Percentiles rank a stretch among this genome's conserved stretches.
Conservation (phyloP, 2,329 filamentous ascomycete species). For the Acarospora socialis region DNA sequence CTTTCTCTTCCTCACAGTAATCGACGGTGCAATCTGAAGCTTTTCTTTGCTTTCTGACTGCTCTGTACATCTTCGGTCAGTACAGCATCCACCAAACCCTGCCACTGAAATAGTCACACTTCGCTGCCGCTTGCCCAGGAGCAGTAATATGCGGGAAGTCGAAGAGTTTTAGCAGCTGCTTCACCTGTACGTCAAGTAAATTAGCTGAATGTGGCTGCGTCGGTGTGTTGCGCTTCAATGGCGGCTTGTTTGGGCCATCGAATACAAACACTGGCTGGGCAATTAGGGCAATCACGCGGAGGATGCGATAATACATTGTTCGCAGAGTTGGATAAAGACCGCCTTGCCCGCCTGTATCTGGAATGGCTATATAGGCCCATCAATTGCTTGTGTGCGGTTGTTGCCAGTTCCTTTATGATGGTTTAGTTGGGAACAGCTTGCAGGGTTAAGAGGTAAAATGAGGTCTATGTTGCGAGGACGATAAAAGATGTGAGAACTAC, state of each 20-base stretch:
- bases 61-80: conserved; percentile 41
- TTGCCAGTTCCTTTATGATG: no score
- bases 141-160: conserved; percentile 37
- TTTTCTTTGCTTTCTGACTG: no score
- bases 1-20: no score
- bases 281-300: conserved; percentile 33
- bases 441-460: no score
- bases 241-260: conserved; percentile 38
- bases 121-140: conserved; percentile 38
- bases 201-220: conserved; percentile 31
- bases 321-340: conserved; percentile 38
- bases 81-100: conserved; percentile 36
- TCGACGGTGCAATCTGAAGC: no score
- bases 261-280: conserved; percentile 41
- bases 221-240: conserved; percentile 33
- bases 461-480: no score
- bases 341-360: conserved; percentile 38
- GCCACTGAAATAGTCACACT: conserved; percentile 37
- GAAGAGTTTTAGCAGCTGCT: conserved; percentile 38
- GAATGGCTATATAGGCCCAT: conserved; percentile 41
- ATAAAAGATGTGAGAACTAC: no score
- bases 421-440: no score
- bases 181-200: conserved; percentile 36
- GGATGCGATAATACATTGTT: conserved; percentile 39
- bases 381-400: no score